These are phyloP conservation scores for Amanita molliuscula DNA, from an alignment of 768 basidiomycete species.

Conservation along the genomic window DNA sequence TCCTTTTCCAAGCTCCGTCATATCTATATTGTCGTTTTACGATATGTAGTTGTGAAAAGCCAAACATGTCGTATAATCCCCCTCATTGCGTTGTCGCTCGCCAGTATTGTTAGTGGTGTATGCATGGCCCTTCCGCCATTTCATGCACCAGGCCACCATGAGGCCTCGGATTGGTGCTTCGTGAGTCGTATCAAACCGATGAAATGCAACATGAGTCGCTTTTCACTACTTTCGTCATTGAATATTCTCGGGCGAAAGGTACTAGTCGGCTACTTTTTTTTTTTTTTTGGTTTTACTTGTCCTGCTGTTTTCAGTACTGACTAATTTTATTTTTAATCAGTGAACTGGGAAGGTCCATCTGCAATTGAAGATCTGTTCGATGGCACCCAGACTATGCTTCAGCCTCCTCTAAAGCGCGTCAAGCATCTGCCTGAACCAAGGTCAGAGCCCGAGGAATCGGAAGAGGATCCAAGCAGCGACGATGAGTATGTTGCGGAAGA, in stretches of 20 bases:
- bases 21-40: slow-evolving; percentile 11
- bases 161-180: not conserved
- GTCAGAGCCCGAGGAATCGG: slow-evolving; percentile 31
- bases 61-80: slow-evolving; percentile 22
- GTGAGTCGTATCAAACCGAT: not conserved
- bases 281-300: slow-evolving; percentile 4
- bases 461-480: slow-evolving; percentile 43
- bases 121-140: slow-evolving; percentile 6
- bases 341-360: slow-evolving; percentile 54
- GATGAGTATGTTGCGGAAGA: slow-evolving; percentile 62
- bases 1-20: slow-evolving; percentile 11
- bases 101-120: slow-evolving; percentile 7
- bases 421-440: slow-evolving; percentile 4
- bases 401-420: not conserved
- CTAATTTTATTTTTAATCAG: slow-evolving; percentile 8
- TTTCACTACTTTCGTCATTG: slow-evolving; percentile 13
- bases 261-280: slow-evolving; percentile 6
- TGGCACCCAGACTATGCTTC: slow-evolving; percentile 13
- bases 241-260: slow-evolving; percentile 2
- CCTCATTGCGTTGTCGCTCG: slow-evolving; percentile 7
- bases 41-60: slow-evolving; percentile 23
- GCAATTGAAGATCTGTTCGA: slow-evolving; percentile 37
- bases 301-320: slow-evolving; percentile 8
- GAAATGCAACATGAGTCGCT: slow-evolving; percentile 15
- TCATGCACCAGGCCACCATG: slow-evolving; percentile 9